These are phyloP conservation scores for Podaxis mareebaensis DNA, from an alignment of 768 basidiomycete genomes.

Conservation along the genomic window DNA sequence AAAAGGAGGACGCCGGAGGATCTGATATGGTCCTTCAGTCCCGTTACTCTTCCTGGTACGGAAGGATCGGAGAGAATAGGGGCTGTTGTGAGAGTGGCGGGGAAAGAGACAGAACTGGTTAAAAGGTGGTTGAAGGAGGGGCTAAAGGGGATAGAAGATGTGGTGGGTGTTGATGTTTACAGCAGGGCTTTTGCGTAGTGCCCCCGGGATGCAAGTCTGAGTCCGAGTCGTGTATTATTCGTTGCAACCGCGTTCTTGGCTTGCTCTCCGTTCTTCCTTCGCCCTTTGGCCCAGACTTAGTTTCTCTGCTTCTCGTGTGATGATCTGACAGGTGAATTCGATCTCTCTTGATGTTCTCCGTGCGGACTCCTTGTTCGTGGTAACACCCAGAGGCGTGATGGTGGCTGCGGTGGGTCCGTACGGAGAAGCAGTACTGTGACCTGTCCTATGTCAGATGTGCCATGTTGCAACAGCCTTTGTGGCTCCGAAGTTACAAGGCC, in stretches of 20 bases:
- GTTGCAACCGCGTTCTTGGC: background rate
- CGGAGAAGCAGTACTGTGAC: background rate
- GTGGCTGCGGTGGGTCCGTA: background rate
- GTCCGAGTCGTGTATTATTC: background rate
- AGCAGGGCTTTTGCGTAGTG: conserved; percentile 56
- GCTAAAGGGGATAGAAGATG: conserved; percentile 48
- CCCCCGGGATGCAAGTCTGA: background rate
- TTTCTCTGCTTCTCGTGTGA: too few species aligned
- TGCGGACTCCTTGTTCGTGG: background rate
- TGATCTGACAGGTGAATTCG: too few species aligned
- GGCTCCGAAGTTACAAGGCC: background rate
- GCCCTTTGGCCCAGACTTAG: background rate
- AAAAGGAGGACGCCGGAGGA: conserved; percentile 55
- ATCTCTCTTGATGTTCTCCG: background rate
- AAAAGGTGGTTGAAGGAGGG: conserved; percentile 65
- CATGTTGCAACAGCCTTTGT: background rate
- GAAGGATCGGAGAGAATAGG: conserved; percentile 36
- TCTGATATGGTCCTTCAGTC: conserved; percentile 82
- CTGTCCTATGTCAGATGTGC: background rate
- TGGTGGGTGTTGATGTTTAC: conserved; percentile 67
- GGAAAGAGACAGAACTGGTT: conserved; percentile 73
- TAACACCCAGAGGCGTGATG: background rate
- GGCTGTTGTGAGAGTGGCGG: conserved; percentile 73
- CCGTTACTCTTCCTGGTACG: conserved; percentile 32
- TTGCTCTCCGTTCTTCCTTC: background rate